Evolutionary conservation across 108 stramenopile species (phyloP).

Genomic region (Cyclotella distinguenda): DNA sequence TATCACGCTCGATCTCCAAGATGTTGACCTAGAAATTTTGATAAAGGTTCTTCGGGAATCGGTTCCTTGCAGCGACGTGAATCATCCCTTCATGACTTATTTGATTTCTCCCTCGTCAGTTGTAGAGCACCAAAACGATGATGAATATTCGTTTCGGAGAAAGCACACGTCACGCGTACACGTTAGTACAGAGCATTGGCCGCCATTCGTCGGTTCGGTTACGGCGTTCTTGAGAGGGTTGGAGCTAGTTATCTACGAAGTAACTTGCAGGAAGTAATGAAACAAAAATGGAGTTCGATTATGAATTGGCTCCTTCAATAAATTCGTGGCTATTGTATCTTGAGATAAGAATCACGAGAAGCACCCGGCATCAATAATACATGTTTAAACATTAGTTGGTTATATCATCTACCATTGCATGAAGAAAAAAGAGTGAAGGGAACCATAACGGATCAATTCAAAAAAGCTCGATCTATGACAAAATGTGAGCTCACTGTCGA

Average conservation of each 20-base stretch:
- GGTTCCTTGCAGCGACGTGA: constrained; percentile 11
- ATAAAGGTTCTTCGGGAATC: constrained; percentile 11
- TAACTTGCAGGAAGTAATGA: constrained; percentile 31
- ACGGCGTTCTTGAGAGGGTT: constrained; percentile 26
- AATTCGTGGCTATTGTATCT: too few species aligned
- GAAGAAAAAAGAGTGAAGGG: too few species aligned
- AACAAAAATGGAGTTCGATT: not conserved
- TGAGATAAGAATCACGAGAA: too few species aligned
- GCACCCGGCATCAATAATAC: too few species aligned
- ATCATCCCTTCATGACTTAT: not conserved
- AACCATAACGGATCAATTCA: not conserved
- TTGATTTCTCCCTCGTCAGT: constrained; percentile 26
- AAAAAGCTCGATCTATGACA: not conserved
- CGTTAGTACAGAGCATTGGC: constrained; percentile 71
- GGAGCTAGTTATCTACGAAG: constrained; percentile 43
- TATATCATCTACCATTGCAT: too few species aligned
- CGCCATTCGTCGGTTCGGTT: constrained; percentile 35
- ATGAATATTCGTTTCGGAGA: constrained; percentile 13
- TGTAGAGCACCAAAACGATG: constrained; percentile 2
- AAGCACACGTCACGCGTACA: constrained; percentile 37
- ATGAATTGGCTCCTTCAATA: too few species aligned
- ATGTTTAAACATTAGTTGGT: too few species aligned
- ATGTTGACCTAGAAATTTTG: constrained; percentile 32
- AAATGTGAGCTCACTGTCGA: not conserved
- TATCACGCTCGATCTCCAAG: constrained; percentile 41